Base-by-base conservation (phyloP, 2,329 filamentous ascomycete genomes). In the Hypoxylon sp. region DNA sequence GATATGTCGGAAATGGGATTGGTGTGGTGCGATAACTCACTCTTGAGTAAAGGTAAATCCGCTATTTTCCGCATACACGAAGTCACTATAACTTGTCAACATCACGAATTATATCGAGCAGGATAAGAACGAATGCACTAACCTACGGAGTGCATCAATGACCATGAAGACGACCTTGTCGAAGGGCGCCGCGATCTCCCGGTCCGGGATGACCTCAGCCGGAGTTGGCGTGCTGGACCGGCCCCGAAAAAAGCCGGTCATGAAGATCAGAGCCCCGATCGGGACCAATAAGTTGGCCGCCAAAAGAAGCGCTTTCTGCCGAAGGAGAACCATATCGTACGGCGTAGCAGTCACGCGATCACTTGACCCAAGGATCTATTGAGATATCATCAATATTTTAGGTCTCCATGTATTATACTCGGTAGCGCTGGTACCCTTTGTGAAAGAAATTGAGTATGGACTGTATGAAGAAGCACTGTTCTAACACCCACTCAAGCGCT, bases 121-220 rank as follows among this genome's bases (percentile, higher is more conserved):
- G 20, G 43, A 24, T 26, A 22, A 15, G 4, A 8, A 28, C 13
- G 19, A 15, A 6, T 24, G 4, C 2, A 34, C 48, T 7, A 79
- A 88, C 86, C 87, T 90, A 72, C 89, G 81, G 68, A 93, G 76
- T 46, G 90, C 89, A 82, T 93, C 90, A 8, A 92, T 87, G 7
- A 92, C 89, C 90, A 93, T 92, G 76, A 92, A 91, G 46, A 93
- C 80, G 53, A 92, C 81, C 72, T 87, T 90, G 72, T 92, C 84
- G 72, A 92, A 92, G 1, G 86, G 81, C 24, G 86, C 80, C 10
- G 37, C 43, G 4, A 15, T 13, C 19, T 24, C 17, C 28, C 19
- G 30, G 32, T 39, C 30, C 48, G 32, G n/a, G 30, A n/a, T 24
- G 19, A 51, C 20, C 44, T 37, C 58, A 17, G 30, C 48, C 22